Conservation (phyloP, 2,329 filamentous ascomycete species). For the Plenodomus tracheiphilus region DNA sequence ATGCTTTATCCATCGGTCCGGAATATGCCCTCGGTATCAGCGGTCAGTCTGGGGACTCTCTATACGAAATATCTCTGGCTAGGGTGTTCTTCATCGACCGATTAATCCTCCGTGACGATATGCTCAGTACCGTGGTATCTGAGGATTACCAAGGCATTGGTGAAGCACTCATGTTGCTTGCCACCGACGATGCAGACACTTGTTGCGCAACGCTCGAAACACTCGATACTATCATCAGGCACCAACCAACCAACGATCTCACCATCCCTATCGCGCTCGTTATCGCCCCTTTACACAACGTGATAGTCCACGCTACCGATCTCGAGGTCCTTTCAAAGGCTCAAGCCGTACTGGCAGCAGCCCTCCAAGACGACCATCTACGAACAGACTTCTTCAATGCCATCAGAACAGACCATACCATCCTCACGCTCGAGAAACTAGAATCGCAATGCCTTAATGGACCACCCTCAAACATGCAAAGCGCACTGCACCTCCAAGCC, state of each 20-base stretch:
- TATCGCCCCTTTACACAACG: slow-evolving; percentile 22
- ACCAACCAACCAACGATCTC: slow-evolving; percentile 6
- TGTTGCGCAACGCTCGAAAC: slow-evolving; percentile 29
- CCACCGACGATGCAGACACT: slow-evolving; percentile 28
- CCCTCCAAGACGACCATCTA: slow-evolving; percentile 11
- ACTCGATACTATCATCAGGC: slow-evolving; percentile 22
- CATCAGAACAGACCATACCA: slow-evolving; percentile 12
- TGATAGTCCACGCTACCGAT: slow-evolving; percentile 22
- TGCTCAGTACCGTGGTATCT: slow-evolving; percentile 13
- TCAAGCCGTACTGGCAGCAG: slow-evolving; percentile 29
- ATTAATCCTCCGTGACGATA: slow-evolving; percentile 21
- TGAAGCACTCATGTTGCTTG: slow-evolving; percentile 27
- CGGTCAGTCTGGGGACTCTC: slow-evolving; percentile 10
- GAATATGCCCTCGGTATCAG: slow-evolving; percentile 17
- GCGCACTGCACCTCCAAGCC: slow-evolving; percentile 34
- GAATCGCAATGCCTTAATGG: slow-evolving; percentile 30
- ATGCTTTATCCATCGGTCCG: slow-evolving; percentile 23
- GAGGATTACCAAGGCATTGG: slow-evolving; percentile 25
- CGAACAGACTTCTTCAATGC: slow-evolving; percentile 20
- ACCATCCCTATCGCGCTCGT: slow-evolving; percentile 22
- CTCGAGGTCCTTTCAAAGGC: slow-evolving; percentile 36
- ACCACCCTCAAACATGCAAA: slow-evolving; percentile 37
- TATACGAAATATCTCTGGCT: slow-evolving; percentile 25
- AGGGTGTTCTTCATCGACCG: slow-evolving; percentile 31
- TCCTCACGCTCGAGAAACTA: slow-evolving; percentile 25